These are phyloP conservation scores for Filobasidium wieringae DNA, from an alignment of 768 basidiomycete species.

Conservation along the genomic window DNA sequence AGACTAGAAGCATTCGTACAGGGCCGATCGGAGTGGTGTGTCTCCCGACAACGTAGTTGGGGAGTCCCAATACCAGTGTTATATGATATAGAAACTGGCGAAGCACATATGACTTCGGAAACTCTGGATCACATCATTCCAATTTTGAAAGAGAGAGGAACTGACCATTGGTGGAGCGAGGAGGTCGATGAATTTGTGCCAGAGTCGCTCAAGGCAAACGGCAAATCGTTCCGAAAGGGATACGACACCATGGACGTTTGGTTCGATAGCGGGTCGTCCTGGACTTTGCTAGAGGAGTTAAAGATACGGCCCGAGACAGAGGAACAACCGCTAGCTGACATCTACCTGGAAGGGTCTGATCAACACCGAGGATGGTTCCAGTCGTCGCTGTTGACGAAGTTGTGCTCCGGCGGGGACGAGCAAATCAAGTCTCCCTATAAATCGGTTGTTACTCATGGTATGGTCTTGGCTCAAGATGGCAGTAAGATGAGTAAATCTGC, in stretches of 20 bases:
- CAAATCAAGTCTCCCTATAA: constrained; percentile 49
- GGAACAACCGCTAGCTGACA: constrained; percentile 57
- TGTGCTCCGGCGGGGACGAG: constrained; percentile 42
- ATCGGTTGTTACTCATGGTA: constrained; percentile 83
- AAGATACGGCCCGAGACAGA: constrained; percentile 24
- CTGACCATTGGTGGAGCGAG: constrained; percentile 85
- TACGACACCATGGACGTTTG: constrained; percentile 98
- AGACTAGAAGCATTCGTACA: constrained; percentile 77
- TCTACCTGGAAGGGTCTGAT: constrained; percentile 90
- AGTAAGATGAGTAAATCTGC: constrained; percentile 96
- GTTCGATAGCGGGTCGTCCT: constrained; percentile 95
- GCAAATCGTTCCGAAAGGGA: constrained; percentile 58
- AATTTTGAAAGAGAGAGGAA: constrained; percentile 61
- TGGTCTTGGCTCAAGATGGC: constrained; percentile 81
- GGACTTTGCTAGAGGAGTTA: constrained; percentile 55
- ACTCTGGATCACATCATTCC: constrained; percentile 64
- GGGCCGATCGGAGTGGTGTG: constrained; percentile 95
- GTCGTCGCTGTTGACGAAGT: constrained; percentile 72
- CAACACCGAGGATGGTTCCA: constrained; percentile 99
- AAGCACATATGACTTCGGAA: constrained; percentile 52
- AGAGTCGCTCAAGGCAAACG: constrained; percentile 46
- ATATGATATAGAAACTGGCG: constrained; percentile 52
- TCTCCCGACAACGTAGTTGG: constrained; percentile 94
- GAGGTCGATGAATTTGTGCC: constrained; percentile 65
- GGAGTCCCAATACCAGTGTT: constrained; percentile 91